Conservation (phyloP, 176 grass and related monocot genomes). For the Oryza glumipatula region DNA sequence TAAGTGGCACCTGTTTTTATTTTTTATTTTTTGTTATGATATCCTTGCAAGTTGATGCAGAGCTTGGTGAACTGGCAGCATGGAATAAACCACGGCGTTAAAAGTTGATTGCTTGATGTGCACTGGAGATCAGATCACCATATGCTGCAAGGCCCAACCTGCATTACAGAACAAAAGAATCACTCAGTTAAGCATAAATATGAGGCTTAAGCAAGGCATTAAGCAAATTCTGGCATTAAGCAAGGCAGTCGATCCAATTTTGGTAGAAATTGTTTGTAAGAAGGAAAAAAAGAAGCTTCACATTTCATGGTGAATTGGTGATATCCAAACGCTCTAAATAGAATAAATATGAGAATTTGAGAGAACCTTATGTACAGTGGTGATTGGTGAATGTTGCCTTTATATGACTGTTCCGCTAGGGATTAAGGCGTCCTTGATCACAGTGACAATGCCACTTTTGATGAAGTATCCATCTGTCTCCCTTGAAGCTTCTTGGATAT, state of each 20-base stretch:
- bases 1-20: slow-evolving; percentile 32
- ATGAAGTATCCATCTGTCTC: slow-evolving; percentile 98
- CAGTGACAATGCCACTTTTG: slow-evolving; percentile 87
- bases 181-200: not conserved
- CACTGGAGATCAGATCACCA: not conserved
- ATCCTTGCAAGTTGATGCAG: slow-evolving; percentile 18
- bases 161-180: not conserved
- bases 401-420: slow-evolving; percentile 85
- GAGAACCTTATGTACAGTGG: slow-evolving; percentile 46
- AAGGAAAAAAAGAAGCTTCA: not conserved
- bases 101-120: not conserved
- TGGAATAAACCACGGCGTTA: slow-evolving; percentile 6
- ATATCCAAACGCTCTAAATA: not conserved
- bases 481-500: slow-evolving; percentile 85
- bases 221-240: slow-evolving; percentile 15
- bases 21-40: slow-evolving; percentile 17
- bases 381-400: slow-evolving; percentile 11
- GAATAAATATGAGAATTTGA: slow-evolving; percentile 2
- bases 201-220: slow-evolving; percentile 4
- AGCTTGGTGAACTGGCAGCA: slow-evolving; percentile 30
- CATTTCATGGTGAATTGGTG: not conserved
- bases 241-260: slow-evolving; percentile 3
- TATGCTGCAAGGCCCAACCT: slow-evolving; percentile 43
- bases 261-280: not conserved
- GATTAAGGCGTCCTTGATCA: slow-evolving; percentile 89